Evolutionary conservation across 345 rosid genomes (phyloP).

Genomic region (Camelina hispida): DNA sequence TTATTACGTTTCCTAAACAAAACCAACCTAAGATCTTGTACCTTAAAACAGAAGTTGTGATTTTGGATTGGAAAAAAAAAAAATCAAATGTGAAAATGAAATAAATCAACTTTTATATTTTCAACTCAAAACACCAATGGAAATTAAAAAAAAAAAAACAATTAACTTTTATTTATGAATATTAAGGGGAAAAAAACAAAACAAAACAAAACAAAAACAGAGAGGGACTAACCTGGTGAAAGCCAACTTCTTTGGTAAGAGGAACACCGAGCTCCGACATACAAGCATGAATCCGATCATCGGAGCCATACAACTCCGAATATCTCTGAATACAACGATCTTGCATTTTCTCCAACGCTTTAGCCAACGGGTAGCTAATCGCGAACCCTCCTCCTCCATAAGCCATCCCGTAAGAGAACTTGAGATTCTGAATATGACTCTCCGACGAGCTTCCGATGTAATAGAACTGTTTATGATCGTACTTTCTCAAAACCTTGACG

Average conservation of each 20-base stretch:
- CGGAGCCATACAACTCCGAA: conserved; percentile 69
- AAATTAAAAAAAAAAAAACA: neutral
- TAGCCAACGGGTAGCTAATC: conserved; percentile 72
- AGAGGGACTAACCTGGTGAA: conserved; percentile 73
- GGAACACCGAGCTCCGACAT: conserved; percentile 92
- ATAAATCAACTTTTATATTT: neutral
- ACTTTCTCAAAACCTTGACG: conserved; percentile 61
- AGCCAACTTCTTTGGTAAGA: conserved; percentile 68
- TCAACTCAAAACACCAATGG: neutral
- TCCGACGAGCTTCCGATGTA: conserved; percentile 80
- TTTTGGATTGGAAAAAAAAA: neutral
- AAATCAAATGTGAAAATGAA: too few relatives aligned
- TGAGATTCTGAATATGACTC: conserved; percentile 73
- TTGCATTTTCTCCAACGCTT: conserved; percentile 61
- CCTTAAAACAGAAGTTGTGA: neutral
- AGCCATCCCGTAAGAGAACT: conserved; percentile 75
- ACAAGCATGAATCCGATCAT: conserved; percentile 88
- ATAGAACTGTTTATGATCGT: conserved; percentile 68
- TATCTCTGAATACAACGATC: conserved; percentile 71
- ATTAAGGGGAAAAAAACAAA: neutral
- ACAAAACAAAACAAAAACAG: neutral
- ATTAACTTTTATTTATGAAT: neutral
- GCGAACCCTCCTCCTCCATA: conserved; percentile 96
- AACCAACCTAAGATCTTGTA: neutral
- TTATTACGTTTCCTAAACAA: conserved; percentile 14